Evolutionary conservation across 129 eudicot genomes (phyloP).

Genomic region (Chrysanthemum seticuspe): DNA sequence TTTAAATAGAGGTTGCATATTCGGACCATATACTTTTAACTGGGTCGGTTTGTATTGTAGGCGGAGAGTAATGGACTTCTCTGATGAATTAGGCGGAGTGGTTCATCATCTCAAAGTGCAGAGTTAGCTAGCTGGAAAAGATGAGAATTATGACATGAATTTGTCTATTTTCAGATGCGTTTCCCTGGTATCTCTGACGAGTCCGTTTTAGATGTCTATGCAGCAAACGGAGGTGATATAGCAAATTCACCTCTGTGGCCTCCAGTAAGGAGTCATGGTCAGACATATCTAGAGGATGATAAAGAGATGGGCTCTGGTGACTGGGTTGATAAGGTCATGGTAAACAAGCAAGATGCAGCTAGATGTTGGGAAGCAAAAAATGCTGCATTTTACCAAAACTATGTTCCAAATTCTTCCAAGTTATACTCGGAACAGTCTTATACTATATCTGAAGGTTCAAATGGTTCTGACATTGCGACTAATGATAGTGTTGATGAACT

Average conservation of each 20-base stretch:
- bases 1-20: too few species aligned
- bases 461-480: slow-evolving; percentile 50
- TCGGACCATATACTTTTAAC: too few species aligned
- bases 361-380: slow-evolving; percentile 68
- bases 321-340: slow-evolving; percentile 99
- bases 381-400: slow-evolving; percentile 57
- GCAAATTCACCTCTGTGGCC: slow-evolving; percentile 95
- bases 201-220: too few species aligned
- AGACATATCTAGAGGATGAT: slow-evolving; percentile 57
- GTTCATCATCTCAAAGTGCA: too few species aligned
- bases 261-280: slow-evolving; percentile 59
- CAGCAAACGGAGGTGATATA: too few species aligned
- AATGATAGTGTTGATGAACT: slow-evolving; percentile 77
- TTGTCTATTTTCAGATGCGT: too few species aligned
- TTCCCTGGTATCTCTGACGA: too few species aligned
- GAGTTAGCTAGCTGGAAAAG: too few species aligned
- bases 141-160: too few species aligned
- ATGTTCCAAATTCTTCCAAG: slow-evolving; percentile 54
- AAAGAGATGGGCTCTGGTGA: slow-evolving; percentile 66
- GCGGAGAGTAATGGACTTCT: too few species aligned
- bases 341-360: slow-evolving; percentile 80
- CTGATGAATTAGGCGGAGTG: too few species aligned
- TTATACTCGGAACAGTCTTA: slow-evolving; percentile 51
- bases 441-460: slow-evolving; percentile 42
- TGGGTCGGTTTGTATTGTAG: too few species aligned